Evolutionary conservation across 2,329 filamentous ascomycete species (phyloP), one percentile per base, ranked within the genome.

Genomic region (Microdochium paspali): DNA sequence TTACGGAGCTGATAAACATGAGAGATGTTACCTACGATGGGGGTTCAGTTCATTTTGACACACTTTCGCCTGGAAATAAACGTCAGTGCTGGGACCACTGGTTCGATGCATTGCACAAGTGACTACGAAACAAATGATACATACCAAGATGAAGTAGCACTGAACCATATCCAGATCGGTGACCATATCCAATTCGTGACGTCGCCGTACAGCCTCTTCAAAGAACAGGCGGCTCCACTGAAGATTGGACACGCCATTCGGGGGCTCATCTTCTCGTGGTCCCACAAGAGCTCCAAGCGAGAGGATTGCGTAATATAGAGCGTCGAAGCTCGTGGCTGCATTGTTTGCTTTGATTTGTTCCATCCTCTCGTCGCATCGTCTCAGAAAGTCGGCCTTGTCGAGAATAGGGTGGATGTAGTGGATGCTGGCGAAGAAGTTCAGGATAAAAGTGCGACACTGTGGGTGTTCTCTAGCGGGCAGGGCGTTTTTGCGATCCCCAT

Each of bases 41-140:
- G 69, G 68, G 45, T 72, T 72, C 4, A 74, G 59, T 49, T 74
- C 69, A 45, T 73, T 72, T 48, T 74, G 71, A 50, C 69, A 73
- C 3, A 74, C 64, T 53, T 73, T 73, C 6, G 70, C 66, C 67
- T 70, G 13, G 13, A 15, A 30, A 9, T 9, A 30, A 30, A 15
- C n/a, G n/a, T n/a, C 26, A 30, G 26, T 30, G 15, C 26, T 9
- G 9, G 9, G 26, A 9, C 26, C 9, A 15, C 26, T 30, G 15
- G 9, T 15, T 30, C 26, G 9, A 9, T 15, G 9, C 26, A 30
- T 9, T 15, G 26, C 15, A 9, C 26, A 9, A 9, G 26, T 9
- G 15, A 15, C 15, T 9, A 15, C 26, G 9, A 30, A 9, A 30
- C 26, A 30, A 9, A 9, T 15, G 9, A 3, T 1, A 55, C 53